Base-by-base conservation (phyloP, 139 green algal genomes). In the Chlamydomonas sphaeroides region DNA sequence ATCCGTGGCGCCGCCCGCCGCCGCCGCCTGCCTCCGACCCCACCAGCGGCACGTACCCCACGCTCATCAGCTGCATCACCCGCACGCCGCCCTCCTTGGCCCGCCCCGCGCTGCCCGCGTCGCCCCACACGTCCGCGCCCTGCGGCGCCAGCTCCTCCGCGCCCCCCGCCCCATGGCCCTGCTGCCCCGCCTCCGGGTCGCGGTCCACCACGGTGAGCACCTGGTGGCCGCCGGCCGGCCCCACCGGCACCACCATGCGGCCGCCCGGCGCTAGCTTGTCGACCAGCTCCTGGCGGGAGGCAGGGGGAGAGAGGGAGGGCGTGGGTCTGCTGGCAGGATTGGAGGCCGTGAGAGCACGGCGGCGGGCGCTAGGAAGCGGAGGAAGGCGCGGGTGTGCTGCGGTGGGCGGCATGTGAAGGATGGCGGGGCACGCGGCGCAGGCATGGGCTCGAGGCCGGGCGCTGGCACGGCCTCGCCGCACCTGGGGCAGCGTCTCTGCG, bases 231-330 rank as follows among this genome's bases (percentile, higher is more conserved):
- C 87, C 78, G 41, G 79, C 78, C 6, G 74, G 84, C 30, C 94
- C 95, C 30, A 98, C 90, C 4, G 95, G 95, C 32, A 96, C 88
- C 62, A 98, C 88, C 88, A 98, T 92, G 33, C 94, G 82, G 3
- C 95, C 95, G 1, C 93, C 93, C 0, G 86, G 83, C 20, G 86
- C 86, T 45, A 98, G 89, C 78, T 92, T 88, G 45, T 90, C 73
- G 74, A 95, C 75, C 82, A 96, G 85, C 32, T 84, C 75, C 14
- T 18, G 57, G 23, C n/a, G n/a, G n/a, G n/a, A n/a, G n/a, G n/a
- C n/a, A n/a, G n/a, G n/a, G n/a, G n/a, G n/a, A n/a, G n/a, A n/a
- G n/a, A n/a, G n/a, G n/a, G n/a, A n/a, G n/a, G n/a, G n/a, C n/a
- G n/a, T n/a, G n/a, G n/a, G n/a, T n/a, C n/a, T n/a, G n/a, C n/a